A percentile compares a stretch with the other conserved stretches of the same genome.
Evolutionary conservation across 2,329 filamentous ascomycete species (phyloP).

Genomic region (Neonectria hederae): DNA sequence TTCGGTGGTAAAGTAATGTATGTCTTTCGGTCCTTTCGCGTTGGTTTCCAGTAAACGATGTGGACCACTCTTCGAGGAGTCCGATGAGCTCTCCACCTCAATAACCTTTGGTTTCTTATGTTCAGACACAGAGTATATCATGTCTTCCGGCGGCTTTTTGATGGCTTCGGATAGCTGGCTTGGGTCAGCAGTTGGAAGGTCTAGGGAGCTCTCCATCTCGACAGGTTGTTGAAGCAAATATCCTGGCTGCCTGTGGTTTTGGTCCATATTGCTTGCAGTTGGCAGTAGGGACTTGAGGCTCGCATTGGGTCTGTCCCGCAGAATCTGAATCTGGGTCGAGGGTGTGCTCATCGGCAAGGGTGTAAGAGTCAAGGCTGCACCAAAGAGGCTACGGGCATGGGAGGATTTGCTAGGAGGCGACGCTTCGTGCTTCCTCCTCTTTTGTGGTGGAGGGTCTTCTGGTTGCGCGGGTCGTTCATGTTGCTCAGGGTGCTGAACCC

Average conservation of each 20-base stretch:
- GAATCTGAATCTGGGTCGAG: constrained; percentile 25
- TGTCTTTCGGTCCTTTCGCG: not conserved
- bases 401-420: constrained; percentile 48
- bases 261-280: not conserved
- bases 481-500: constrained; percentile 23
- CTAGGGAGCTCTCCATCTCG: not conserved
- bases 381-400: constrained; percentile 49
- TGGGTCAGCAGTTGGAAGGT: not conserved
- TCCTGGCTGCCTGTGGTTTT: not conserved
- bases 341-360: constrained; percentile 30
- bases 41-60: not conserved
- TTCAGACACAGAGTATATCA: not conserved
- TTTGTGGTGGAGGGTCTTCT: constrained; percentile 37
- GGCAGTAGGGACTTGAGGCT: constrained; percentile 4
- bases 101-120: not conserved
- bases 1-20: not conserved
- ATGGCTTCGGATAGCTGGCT: not conserved
- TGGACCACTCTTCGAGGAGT: not conserved
- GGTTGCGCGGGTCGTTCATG: constrained; percentile 28
- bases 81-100: not conserved
- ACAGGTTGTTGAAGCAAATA: not conserved
- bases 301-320: constrained; percentile 36
- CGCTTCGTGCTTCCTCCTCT: constrained; percentile 41
- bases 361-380: constrained; percentile 46
- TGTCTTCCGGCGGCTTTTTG: not conserved